These are phyloP conservation scores for Verticillium klebahnii DNA, from an alignment of 2,329 filamentous ascomycete species.

Conservation along the genomic window DNA sequence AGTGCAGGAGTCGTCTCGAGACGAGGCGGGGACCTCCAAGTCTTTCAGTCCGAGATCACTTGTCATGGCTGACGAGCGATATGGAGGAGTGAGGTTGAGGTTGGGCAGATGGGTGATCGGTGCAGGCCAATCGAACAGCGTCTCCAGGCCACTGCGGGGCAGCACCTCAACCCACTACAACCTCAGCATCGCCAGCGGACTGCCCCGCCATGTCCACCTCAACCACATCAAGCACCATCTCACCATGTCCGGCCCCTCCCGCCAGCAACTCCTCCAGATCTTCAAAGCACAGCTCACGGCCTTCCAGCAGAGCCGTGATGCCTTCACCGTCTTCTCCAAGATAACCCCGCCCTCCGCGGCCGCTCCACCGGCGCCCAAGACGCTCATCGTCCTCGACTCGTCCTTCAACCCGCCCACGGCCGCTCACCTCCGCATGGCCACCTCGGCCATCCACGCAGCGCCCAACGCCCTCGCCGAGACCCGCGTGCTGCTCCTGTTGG, in stretches of 20 bases:
- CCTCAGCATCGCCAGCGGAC: too few species aligned
- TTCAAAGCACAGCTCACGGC: conserved; percentile 39
- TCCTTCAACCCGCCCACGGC: conserved; percentile 65
- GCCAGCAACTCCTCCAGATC: conserved; percentile 28
- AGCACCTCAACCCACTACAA: too few species aligned
- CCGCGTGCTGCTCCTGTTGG: conserved; percentile 54
- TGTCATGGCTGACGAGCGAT: too few species aligned
- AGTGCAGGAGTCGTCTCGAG: too few species aligned
- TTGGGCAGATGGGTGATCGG: too few species aligned
- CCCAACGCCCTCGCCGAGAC: conserved; percentile 7
- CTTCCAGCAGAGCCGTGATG: conserved; percentile 37
- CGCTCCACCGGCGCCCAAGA: conserved; percentile 18
- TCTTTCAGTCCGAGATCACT: too few species aligned
- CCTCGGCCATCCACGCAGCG: conserved; percentile 34
- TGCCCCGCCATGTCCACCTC: too few species aligned
- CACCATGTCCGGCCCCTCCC: conserved; percentile 7
- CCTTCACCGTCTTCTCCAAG: conserved; percentile 37
- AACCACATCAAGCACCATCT: background rate
- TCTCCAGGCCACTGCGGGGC: too few species aligned
- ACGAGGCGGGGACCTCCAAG: too few species aligned
- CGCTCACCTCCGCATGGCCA: conserved; percentile 55
- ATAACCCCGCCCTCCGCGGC: conserved; percentile 2
- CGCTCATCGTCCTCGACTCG: conserved; percentile 58
- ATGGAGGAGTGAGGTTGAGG: too few species aligned
- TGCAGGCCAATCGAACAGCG: too few species aligned